Base-by-base conservation (phyloP, 257 asterid genomes). In the Nicotiana tomentosiformis region DNA sequence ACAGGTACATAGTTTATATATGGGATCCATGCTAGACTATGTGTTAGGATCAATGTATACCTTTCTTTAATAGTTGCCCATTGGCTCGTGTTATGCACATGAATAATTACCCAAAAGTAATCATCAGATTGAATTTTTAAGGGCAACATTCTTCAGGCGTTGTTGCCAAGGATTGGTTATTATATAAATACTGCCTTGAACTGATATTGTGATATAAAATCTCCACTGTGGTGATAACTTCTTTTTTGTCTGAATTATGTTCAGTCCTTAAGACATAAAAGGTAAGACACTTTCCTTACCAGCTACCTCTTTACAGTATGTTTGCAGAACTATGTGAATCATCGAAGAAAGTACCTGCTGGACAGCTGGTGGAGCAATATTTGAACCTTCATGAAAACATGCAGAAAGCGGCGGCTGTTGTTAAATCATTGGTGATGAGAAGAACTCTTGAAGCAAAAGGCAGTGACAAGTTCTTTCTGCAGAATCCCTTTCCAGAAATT, bases 301-400 rank as follows among this genome's bases (percentile, higher is more conserved):
- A 20, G 1, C 66, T 61, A 72, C 37, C 6, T 57, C 32, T 86
- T 46, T 81, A 77, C 83, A 94, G 98, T 86, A 77, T 84, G 89
- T 96, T 92, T 89, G 91, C 96, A 76, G 95, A 93, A 87, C 83
- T 96, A 74, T 88, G 97, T 3, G 92, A 90, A 77, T 82, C 84
- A 26, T 91, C 95, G 7, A 84, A 83, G 81, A 89, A 86, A 85
- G 88, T 89, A 66, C 64, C 90, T 83, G 82, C 91, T 4, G 93
- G 95, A 26, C 80, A 89, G 77, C 82, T 90, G 65, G 92, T 94
- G 7, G 98, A 93, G 82, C 90, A 86, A 46, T 96, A 89, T 86
- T 69, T 96, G 86, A 89, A 86, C 88, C 86, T 92, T 61, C 88
- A 94, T 32, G 89, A 86, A 70, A 88, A 86, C 81, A 90, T 91